These are phyloP conservation scores for Pelargonium fulgidum DNA, from an alignment of 441 rosid species.

Conservation along the genomic window DNA sequence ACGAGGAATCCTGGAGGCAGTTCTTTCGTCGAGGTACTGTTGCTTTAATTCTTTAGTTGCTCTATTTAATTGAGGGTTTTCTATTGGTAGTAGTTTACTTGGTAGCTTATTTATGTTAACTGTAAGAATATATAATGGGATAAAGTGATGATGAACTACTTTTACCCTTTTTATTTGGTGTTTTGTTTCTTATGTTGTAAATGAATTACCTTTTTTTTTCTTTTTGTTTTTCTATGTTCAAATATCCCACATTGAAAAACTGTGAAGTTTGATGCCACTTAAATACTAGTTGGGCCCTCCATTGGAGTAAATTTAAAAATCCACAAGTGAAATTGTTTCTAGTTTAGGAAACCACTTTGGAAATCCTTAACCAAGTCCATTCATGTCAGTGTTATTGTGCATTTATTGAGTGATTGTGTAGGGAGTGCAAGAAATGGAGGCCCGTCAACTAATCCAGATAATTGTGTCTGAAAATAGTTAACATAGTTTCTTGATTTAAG, in stretches of 20 bases:
- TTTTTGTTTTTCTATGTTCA: background rate
- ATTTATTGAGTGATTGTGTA: background rate
- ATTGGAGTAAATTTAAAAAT: too few relatives aligned
- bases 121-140: background rate
- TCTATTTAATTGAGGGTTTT: constrained; percentile 1
- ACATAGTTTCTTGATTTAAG: background rate
- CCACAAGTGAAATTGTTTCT: too few relatives aligned
- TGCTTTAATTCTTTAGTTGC: constrained; percentile 15
- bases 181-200: constrained; percentile 1
- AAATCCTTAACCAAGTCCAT: constrained; percentile 2
- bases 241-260: too few relatives aligned
- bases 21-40: constrained; percentile 89
- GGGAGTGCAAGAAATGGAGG: background rate
- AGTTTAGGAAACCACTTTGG: background rate
- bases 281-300: too few relatives aligned
- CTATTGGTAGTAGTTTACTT: background rate
- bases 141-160: background rate
- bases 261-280: too few relatives aligned
- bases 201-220: background rate
- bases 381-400: background rate
- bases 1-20: constrained; percentile 98
- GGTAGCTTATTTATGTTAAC: background rate
- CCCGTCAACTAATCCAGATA: background rate
- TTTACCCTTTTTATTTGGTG: background rate
- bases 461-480: background rate